A percentile compares a stretch with the other conserved stretches of the same genome.
Conservation (phyloP, 75 land plant species). For the Larix kaempferi region DNA sequence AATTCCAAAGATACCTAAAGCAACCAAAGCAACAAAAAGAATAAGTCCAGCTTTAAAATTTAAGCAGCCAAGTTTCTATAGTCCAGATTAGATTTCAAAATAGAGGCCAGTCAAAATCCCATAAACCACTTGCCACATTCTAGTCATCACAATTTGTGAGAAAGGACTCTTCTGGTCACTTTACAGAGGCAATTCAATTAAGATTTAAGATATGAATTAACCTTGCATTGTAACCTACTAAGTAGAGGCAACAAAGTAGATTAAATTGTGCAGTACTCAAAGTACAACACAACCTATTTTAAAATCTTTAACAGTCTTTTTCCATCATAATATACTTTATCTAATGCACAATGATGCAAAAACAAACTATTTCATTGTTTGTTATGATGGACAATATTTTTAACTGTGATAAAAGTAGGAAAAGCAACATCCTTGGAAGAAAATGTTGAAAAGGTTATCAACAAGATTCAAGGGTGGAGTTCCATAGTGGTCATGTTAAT, state of each 20-base stretch:
- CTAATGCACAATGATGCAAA: not conserved
- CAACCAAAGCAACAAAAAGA: not conserved
- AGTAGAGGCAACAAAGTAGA: too few relatives aligned
- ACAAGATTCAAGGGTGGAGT: too few relatives aligned
- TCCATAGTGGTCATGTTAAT: too few relatives aligned
- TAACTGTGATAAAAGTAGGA: not conserved
- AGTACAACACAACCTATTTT: too few relatives aligned
- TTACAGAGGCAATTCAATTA: not conserved
- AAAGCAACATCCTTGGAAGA: not conserved
- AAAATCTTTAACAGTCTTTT: too few relatives aligned
- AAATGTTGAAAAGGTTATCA: not conserved
- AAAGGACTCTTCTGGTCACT: not conserved
- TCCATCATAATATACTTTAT: too few relatives aligned
- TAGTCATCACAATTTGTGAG: not conserved
- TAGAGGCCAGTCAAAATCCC: not conserved
- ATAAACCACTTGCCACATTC: not conserved
- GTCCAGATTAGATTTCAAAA: too few relatives aligned
- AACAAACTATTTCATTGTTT: not conserved
- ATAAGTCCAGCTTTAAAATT: not conserved
- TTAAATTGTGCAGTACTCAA: too few relatives aligned
- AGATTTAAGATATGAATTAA: too few relatives aligned
- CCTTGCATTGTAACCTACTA: too few relatives aligned
- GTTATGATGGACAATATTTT: too few relatives aligned
- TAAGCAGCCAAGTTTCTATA: too few relatives aligned
- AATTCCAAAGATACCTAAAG: slow-evolving; percentile 36